These are phyloP conservation scores for Nectriaceae sp. DNA, from an alignment of 2,329 filamentous ascomycete genomes.

Conservation along the genomic window DNA sequence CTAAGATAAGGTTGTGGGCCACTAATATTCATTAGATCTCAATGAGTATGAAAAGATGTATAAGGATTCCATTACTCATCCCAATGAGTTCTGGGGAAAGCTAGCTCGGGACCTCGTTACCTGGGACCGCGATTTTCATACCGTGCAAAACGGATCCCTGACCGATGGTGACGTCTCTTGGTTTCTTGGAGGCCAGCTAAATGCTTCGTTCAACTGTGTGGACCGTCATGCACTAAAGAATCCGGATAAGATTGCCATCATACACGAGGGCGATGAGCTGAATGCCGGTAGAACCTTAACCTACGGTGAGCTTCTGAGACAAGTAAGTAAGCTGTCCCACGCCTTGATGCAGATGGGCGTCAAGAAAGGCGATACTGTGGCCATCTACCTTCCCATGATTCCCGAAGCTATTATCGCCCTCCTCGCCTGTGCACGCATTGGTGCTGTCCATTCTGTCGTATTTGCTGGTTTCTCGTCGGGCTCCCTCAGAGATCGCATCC, in stretches of 20 bases:
- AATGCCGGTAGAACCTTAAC: slow-evolving; percentile 83
- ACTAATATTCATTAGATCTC: slow-evolving; percentile 43
- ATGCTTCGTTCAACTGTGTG: slow-evolving; percentile 93
- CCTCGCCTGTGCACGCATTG: slow-evolving; percentile 82
- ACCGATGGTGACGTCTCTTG: slow-evolving; percentile 79
- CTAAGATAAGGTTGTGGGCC: background rate
- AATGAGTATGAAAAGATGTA: slow-evolving; percentile 65
- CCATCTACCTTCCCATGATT: slow-evolving; percentile 96
- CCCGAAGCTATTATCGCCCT: slow-evolving; percentile 80
- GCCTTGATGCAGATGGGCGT: slow-evolving; percentile 90
- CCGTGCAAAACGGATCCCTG: slow-evolving; percentile 74
- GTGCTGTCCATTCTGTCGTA: slow-evolving; percentile 90
- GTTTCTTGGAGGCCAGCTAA: slow-evolving; percentile 88
- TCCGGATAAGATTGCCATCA: slow-evolving; percentile 86
- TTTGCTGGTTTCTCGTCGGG: slow-evolving; percentile 95
- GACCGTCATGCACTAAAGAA: slow-evolving; percentile 90
- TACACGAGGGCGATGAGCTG: slow-evolving; percentile 92
- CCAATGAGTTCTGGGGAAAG: slow-evolving; percentile 82
- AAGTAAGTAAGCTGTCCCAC: slow-evolving; percentile 82
- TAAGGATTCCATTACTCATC: slow-evolving; percentile 80
- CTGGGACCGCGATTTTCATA: slow-evolving; percentile 88
- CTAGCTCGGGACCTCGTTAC: slow-evolving; percentile 82
- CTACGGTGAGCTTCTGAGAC: slow-evolving; percentile 83
- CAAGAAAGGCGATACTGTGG: slow-evolving; percentile 90
- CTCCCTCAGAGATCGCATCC: slow-evolving; percentile 85